Conservation (phyloP, 2,329 filamentous ascomycete species). For the Chaetoscypha palmicola region DNA sequence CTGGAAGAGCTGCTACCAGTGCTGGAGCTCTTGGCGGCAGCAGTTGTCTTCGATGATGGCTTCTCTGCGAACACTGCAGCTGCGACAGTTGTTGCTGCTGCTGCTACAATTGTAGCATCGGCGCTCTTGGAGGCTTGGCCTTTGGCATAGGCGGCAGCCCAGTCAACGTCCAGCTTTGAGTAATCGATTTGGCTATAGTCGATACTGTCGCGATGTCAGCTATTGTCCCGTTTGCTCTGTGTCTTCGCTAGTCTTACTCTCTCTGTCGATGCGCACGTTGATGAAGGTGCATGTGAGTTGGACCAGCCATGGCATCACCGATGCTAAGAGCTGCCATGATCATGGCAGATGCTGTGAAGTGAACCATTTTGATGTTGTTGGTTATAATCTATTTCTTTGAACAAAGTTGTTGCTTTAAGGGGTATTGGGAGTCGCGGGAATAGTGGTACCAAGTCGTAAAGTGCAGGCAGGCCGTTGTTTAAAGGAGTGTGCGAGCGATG, state of each 20-base stretch:
- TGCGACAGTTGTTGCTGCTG: conserved; percentile 4
- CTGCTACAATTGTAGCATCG: not conserved
- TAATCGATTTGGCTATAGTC: conserved; percentile 21
- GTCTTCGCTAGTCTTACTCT: conserved; percentile 24
- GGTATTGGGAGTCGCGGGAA: not conserved
- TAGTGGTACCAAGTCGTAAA: conserved; percentile 12
- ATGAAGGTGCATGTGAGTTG: conserved; percentile 27
- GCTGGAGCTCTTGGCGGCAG: conserved; percentile 3
- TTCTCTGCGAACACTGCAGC: not conserved
- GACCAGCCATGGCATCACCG: conserved; percentile 27
- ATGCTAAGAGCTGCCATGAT: conserved; percentile 27
- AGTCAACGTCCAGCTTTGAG: conserved; percentile 25
- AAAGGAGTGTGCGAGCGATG: conserved; percentile 29
- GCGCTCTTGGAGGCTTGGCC: conserved; percentile 14
- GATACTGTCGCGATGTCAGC: not conserved
- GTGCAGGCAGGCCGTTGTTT: conserved; percentile 17
- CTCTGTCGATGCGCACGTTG: conserved; percentile 27
- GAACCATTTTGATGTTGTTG: conserved; percentile 25
- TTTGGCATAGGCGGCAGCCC: conserved; percentile 21
- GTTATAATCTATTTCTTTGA: conserved; percentile 10
- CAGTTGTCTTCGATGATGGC: not conserved
- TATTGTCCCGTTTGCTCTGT: not conserved
- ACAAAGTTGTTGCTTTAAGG: not conserved
- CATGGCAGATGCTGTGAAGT: conserved; percentile 24
- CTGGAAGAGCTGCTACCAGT: not conserved